Percentiles rank a stretch among this genome's conserved stretches.
These are phyloP conservation scores for Tolypocladium tundrense DNA, from an alignment of 2,329 filamentous ascomycete species.

Conservation along the genomic window DNA sequence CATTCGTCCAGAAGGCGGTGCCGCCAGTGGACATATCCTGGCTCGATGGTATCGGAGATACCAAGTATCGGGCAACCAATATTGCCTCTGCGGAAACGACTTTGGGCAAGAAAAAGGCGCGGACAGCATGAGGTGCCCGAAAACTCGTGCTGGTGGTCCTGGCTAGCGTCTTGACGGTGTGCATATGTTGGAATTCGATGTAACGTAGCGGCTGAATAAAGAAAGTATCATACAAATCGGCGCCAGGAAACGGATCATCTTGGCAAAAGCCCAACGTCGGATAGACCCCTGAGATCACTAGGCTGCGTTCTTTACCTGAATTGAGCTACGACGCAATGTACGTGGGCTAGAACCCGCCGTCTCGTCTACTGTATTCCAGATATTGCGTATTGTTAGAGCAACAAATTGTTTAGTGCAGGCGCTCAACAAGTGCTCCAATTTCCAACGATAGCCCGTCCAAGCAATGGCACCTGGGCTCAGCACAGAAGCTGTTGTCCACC, in stretches of 20 bases:
- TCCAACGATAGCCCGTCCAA: not conserved
- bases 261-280: not conserved
- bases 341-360: not conserved
- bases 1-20: slow-evolving; percentile 44
- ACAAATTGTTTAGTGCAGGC: not conserved
- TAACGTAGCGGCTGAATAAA: not conserved
- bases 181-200: not conserved
- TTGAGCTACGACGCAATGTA: not conserved
- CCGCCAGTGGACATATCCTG: slow-evolving; percentile 43
- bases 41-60: slow-evolving; percentile 21
- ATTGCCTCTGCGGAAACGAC: slow-evolving; percentile 25
- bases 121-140: not conserved
- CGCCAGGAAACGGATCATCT: not conserved
- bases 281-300: not conserved
- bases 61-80: slow-evolving; percentile 19
- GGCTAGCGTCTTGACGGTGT: not conserved
- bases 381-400: not conserved
- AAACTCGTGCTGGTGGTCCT: not conserved
- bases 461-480: not conserved
- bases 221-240: not conserved
- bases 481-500: too few species aligned
- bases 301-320: not conserved
- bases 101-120: slow-evolving; percentile 18
- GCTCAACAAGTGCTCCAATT: not conserved
- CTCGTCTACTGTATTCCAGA: not conserved